These are phyloP conservation scores for Williopsis jadinii DNA, from an alignment of 1,139 yeast genomes.

Conservation along the genomic window DNA sequence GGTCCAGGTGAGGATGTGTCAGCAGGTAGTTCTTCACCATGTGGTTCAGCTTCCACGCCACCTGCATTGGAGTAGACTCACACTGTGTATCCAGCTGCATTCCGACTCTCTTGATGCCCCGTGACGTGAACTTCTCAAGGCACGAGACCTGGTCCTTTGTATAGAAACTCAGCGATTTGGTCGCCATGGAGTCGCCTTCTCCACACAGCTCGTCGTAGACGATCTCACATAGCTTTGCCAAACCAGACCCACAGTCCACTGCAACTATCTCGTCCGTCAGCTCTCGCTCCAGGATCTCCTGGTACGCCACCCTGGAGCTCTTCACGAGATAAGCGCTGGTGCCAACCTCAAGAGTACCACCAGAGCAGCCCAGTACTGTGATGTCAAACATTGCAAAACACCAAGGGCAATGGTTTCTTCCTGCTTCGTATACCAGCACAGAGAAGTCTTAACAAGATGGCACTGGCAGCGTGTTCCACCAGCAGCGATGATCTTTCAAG, in stretches of 20 bases:
- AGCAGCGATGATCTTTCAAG: no score
- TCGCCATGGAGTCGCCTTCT: no score
- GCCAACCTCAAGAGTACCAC: slow-evolving; percentile 68
- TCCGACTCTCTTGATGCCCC: background rate
- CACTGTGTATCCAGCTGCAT: no score
- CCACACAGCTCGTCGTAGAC: slow-evolving; percentile 24
- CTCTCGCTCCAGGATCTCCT: slow-evolving; percentile 27
- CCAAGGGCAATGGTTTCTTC: background rate
- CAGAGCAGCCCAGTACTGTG: slow-evolving; percentile 65
- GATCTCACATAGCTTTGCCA: slow-evolving; percentile 49
- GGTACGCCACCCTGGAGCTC: slow-evolving; percentile 38
- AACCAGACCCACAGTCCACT: slow-evolving; percentile 77
- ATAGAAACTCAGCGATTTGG: no score
- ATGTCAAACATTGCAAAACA: slow-evolving; percentile 31
- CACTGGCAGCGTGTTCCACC: no score
- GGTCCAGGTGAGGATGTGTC: slow-evolving; percentile 86
- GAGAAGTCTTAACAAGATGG: no score
- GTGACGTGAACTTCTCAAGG: slow-evolving; percentile 2
- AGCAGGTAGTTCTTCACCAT: slow-evolving; percentile 41
- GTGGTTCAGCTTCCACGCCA: slow-evolving; percentile 28
- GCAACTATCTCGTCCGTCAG: slow-evolving; percentile 40
- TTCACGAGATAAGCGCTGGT: slow-evolving; percentile 65
- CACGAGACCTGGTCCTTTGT: no score
- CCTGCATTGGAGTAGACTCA: slow-evolving; percentile 7
- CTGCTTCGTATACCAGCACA: no score